phyloP scores from a whole-genome alignment of 176 grass and related monocot genomes.

The Raddia guianensis region DNA sequence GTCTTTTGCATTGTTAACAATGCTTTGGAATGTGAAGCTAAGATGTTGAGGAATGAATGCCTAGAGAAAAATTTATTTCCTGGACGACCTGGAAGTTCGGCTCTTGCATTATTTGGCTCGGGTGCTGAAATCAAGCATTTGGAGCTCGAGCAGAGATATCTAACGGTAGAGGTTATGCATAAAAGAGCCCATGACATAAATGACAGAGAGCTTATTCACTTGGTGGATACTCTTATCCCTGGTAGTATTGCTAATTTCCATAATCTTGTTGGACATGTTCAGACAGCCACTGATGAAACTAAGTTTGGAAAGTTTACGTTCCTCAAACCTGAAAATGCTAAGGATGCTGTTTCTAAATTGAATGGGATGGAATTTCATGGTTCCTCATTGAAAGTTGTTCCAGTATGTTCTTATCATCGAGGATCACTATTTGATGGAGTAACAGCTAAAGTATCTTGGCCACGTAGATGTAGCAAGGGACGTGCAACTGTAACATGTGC shows the following conservation, averaged over 20 bases:
- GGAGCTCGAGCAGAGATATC: slow-evolving; percentile 72
- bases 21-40: slow-evolving; percentile 66
- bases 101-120: slow-evolving; percentile 74
- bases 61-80: slow-evolving; percentile 68
- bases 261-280: slow-evolving; percentile 45
- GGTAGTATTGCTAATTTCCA: slow-evolving; percentile 60
- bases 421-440: slow-evolving; percentile 71
- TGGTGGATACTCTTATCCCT: slow-evolving; percentile 57
- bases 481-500: slow-evolving; percentile 61
- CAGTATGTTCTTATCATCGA: slow-evolving; percentile 47
- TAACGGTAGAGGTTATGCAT: slow-evolving; percentile 83
- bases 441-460: slow-evolving; percentile 82
- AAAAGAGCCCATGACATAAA: slow-evolving; percentile 59
- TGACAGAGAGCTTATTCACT: slow-evolving; percentile 77
- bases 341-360: slow-evolving; percentile 65
- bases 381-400: slow-evolving; percentile 62
- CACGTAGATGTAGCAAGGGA: slow-evolving; percentile 63
- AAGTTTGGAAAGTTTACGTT: slow-evolving; percentile 90
- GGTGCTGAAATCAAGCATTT: slow-evolving; percentile 98
- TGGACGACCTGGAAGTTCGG: slow-evolving; percentile 47
- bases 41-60: slow-evolving; percentile 74
- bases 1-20: slow-evolving; percentile 50
- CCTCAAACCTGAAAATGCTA: slow-evolving; percentile 69
- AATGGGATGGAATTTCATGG: slow-evolving; percentile 77
- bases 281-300: slow-evolving; percentile 46